Base-by-base conservation (phyloP, 306 rosid genomes). In the Urtica urens region DNA sequence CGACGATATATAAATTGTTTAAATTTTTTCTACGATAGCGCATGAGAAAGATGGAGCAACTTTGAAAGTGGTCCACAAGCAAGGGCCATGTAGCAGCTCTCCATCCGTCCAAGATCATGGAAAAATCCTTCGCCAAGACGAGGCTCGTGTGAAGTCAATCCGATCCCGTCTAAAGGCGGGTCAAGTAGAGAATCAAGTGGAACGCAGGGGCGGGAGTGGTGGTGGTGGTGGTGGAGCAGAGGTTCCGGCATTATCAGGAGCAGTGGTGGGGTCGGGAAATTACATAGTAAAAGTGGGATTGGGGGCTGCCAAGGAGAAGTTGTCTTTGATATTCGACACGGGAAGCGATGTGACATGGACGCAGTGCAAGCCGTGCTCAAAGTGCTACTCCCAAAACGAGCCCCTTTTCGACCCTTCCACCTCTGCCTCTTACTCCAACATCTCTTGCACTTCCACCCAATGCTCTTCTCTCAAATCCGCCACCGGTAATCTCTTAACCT, bases 21-120 rank as follows among this genome's bases (percentile, higher is more conserved):
- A 6, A 6, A 10, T 47, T 7, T 20, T 19, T 9, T 43, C 23
- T 15, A 35, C 20, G 42, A 42, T 70, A 79, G 82, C 64, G 44
- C 5, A 38, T 5, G 56, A 54, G 23, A 46, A 31, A 16, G 59
- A 69, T n/a, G n/a, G n/a, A 57, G 60, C 66, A 37, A 20, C 66
- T 2, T 34, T 79, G 17, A 53, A 72, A 30, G 87, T 79, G 58
- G 46, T 72, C 0, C 80, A 79, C 69, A 79, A 55, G 47, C 68
- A 75, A 26, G 82, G 87, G 13, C 78, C 87, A 28, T 79, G 87
- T 60, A n/a, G n/a, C n/a, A n/a, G n/a, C n/a, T n/a, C n/a, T n/a
- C n/a, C n/a, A n/a, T 62, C 80, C 5, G 49, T 63, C 35, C 29
- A 18, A 5, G 55, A 33, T 21, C 23, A 66, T 33, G 44, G 45